Evolutionary conservation across 352 stramenopile genomes (phyloP).

Genomic region (Chrysophaeum taylorii): DNA sequence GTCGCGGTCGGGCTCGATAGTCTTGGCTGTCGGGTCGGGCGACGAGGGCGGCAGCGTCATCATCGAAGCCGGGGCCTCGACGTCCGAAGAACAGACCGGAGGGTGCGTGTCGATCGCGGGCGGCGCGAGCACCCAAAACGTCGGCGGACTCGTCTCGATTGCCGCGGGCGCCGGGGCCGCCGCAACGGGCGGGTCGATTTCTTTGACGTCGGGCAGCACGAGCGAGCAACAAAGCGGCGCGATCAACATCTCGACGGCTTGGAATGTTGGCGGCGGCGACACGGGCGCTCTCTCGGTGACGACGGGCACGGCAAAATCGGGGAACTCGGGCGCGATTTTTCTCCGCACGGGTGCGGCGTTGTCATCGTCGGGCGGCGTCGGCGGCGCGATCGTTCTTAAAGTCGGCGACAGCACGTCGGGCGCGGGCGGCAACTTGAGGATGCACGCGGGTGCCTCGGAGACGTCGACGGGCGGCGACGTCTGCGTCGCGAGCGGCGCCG

Average conservation of each 20-base stretch:
- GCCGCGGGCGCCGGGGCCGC: neutral
- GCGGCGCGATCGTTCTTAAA: neutral
- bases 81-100: no score
- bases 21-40: neutral
- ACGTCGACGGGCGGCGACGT: slow-evolving; percentile 1
- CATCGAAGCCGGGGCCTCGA: neutral
- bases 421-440: slow-evolving; percentile 33
- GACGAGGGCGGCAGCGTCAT: neutral
- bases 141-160: no score
- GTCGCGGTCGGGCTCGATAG: neutral
- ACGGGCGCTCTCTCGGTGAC: no score
- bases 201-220: neutral
- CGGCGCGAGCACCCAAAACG: no score
- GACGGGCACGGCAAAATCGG: slow-evolving; percentile 35
- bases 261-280: no score
- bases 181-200: neutral
- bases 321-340: slow-evolving; percentile 54
- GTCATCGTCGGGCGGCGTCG: no score
- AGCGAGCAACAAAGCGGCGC: neutral
- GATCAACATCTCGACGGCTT: slow-evolving; percentile 44
- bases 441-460: slow-evolving; percentile 29
- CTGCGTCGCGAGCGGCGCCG: neutral
- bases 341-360: slow-evolving; percentile 51
- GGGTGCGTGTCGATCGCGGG: no score
- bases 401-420: no score